Evolutionary conservation across 306 rosid species (phyloP), one percentile per base, ranked within the genome.

Genomic region (Adenanthera pavonina): DNA sequence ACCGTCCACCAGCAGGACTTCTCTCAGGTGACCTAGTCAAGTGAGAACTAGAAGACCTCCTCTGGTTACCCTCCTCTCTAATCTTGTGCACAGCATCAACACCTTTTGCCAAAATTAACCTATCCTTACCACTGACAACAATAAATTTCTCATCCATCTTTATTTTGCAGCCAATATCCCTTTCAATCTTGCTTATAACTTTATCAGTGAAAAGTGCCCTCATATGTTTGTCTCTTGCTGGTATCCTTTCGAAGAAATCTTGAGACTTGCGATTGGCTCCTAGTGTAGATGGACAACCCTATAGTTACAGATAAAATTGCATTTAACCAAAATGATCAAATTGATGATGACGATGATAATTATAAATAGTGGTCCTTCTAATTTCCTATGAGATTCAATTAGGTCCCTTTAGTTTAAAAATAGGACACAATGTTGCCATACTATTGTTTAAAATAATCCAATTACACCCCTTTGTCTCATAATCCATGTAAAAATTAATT

Each of bases 271-370:
- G 94, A 83, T 88, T 93, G 65, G 97, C 95, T 86, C 99, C 99
- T 81, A 96, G 95, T 8, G 99, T 96, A 77, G 99, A 87, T 34
- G 99, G 99, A 78, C 99, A 96, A 25, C 99, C 99, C 99, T 95
- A 76, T 12, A 78, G 80, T 65, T 72, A 53, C 82, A 87, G 71
- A 78, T 52, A 60, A 61, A 20, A 72, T 17, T 66, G 57, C 25
- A 75, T 81, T 72, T 52, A 74, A 69, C 84, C 53, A 82, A 83
- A 80, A 80, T 72, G 51, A 48, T 11, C 19, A 77, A 25, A 25
- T 25, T 25, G 33, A 5, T 30, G 40, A 34, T 41, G 4, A 41
- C 10, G 20, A 66, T 46, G 19, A 72, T 7, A 7, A 78, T 36
- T 11, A 17, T 5, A 14, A 62, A 25, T 25, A n/a, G 34, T 61